phyloP scores from a whole-genome alignment of 345 rosid genomes.

The Toxicodendron radicans region DNA sequence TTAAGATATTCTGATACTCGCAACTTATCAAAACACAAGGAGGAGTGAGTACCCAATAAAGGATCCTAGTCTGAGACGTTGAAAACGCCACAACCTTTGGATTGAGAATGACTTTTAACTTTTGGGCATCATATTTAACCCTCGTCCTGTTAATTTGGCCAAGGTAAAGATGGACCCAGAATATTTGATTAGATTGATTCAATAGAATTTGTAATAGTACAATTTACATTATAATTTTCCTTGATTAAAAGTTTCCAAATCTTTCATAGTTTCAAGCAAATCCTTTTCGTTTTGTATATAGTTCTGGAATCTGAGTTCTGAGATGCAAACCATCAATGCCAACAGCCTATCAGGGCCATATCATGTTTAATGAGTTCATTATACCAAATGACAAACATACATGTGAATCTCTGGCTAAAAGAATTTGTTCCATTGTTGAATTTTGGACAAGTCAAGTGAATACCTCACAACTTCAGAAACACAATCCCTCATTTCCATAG shows the following conservation, averaged over 20 bases:
- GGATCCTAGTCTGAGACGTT: not conserved
- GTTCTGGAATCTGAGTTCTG: no score
- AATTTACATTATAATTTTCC: not conserved
- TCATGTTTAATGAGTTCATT: no score
- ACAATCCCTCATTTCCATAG: no score
- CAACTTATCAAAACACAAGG: slow-evolving; percentile 50
- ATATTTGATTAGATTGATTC: not conserved
- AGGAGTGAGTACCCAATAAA: slow-evolving; percentile 37
- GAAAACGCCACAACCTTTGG: not conserved
- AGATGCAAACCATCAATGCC: no score
- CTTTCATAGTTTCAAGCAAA: not conserved
- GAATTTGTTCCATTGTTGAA: no score
- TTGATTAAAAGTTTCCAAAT: not conserved
- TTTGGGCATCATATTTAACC: not conserved
- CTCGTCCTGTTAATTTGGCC: not conserved
- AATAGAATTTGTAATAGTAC: not conserved
- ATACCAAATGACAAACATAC: no score
- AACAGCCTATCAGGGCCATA: no score
- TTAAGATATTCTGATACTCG: slow-evolving; percentile 34
- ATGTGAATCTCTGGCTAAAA: no score
- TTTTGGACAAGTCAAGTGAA: no score
- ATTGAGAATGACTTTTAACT: not conserved
- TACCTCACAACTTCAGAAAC: no score
- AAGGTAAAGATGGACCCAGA: not conserved
- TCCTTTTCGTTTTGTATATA: no score